A percentile compares a stretch with the other conserved stretches of the same genome.
Evolutionary conservation across 352 stramenopile species (phyloP).

Genomic region (Phytophthora brassicae): DNA sequence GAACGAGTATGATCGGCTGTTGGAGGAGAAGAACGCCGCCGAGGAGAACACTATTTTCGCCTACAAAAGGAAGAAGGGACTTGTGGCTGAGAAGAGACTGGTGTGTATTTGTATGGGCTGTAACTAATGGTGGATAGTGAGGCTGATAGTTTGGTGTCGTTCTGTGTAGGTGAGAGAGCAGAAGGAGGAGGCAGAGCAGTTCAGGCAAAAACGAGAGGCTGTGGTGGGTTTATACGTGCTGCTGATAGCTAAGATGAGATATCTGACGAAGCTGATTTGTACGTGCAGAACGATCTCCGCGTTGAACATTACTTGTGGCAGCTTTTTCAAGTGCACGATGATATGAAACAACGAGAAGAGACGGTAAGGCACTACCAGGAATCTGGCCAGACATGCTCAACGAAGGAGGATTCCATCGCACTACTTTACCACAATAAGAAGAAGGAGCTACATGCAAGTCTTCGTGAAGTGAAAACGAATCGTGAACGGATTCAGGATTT

Average conservation of each 20-base stretch:
- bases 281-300: constrained; percentile 61
- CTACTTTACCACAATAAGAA: constrained; percentile 69
- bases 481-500: constrained; percentile 74
- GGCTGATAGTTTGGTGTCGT: background rate
- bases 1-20: constrained; percentile 78
- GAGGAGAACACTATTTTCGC: constrained; percentile 94
- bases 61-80: constrained; percentile 96
- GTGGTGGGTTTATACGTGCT: constrained; percentile 38
- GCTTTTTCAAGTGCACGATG: constrained; percentile 93
- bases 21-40: constrained; percentile 91
- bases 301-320: constrained; percentile 96
- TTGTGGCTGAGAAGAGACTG: constrained; percentile 91
- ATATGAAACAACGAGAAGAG: constrained; percentile 85
- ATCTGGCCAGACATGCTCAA: constrained; percentile 35
- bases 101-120: constrained; percentile 30
- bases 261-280: constrained; percentile 3
- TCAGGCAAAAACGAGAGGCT: constrained; percentile 66
- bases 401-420: constrained; percentile 53
- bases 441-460: constrained; percentile 54
- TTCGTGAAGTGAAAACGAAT: constrained; percentile 65
- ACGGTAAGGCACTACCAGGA: constrained; percentile 57
- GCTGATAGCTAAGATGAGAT: too few relatives aligned
- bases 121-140: background rate
- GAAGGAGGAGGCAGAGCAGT: constrained; percentile 91
- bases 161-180: constrained; percentile 90